Percentiles rank a stretch among this genome's conserved stretches.
Evolutionary conservation across 495 filamentous ascomycete genomes (phyloP).

Genomic region (Amniculicola lignicola): DNA sequence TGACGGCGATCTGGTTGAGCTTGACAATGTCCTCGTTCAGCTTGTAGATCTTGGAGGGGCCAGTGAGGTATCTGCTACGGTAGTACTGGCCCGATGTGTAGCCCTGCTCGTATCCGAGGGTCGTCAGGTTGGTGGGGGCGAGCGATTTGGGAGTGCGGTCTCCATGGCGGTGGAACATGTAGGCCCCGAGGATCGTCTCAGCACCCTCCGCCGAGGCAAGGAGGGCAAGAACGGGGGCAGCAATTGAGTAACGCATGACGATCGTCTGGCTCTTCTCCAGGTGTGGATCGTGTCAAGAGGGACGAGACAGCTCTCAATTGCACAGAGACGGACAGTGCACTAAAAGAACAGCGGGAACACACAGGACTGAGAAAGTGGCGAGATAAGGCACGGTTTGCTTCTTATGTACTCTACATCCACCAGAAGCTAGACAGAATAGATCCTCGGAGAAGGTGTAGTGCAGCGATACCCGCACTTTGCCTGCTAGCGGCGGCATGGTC

Average conservation of each 20-base stretch:
- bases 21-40: slow-evolving; percentile 57
- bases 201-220: slow-evolving; percentile 45
- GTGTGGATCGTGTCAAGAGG: too few species aligned
- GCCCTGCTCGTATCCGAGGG: slow-evolving; percentile 61
- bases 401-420: too few species aligned
- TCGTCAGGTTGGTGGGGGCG: slow-evolving; percentile 54
- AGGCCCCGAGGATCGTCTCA: slow-evolving; percentile 60
- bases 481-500: too few species aligned
- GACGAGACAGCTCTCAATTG: too few species aligned
- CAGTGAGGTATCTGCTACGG: slow-evolving; percentile 54
- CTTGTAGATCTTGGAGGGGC: slow-evolving; percentile 54
- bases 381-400: too few species aligned
- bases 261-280: too few species aligned
- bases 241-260: slow-evolving; percentile 15
- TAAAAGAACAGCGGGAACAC: too few species aligned
- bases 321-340: too few species aligned
- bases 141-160: slow-evolving; percentile 58
- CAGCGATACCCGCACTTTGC: too few species aligned
- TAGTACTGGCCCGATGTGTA: slow-evolving; percentile 61
- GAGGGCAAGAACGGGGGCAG: slow-evolving; percentile 20
- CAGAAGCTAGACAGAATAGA: too few species aligned
- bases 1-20: slow-evolving; percentile 56
- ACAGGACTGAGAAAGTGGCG: too few species aligned
- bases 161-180: slow-evolving; percentile 64
- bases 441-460: too few species aligned